phyloP scores from a whole-genome alignment of 306 rosid genomes.

The Macrotyloma uniflorum region DNA sequence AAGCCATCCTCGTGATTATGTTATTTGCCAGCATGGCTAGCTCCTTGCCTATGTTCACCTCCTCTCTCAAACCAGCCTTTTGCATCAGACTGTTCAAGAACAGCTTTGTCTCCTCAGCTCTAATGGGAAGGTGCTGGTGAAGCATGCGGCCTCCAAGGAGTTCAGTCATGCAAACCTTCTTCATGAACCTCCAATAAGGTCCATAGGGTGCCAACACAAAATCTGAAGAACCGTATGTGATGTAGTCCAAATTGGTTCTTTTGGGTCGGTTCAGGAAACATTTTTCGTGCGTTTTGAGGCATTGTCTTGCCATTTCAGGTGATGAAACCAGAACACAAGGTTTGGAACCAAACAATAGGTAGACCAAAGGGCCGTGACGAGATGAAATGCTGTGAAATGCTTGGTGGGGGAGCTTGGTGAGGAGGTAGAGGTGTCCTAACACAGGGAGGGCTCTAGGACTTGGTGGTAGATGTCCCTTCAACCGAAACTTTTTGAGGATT shows the following conservation, averaged over 20 bases:
- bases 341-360: slow-evolving; percentile 55
- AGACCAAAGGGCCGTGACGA: slow-evolving; percentile 57
- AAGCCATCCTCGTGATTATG: slow-evolving; percentile 52
- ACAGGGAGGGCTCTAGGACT: slow-evolving; percentile 42
- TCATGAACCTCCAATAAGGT: slow-evolving; percentile 72
- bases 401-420: slow-evolving; percentile 51
- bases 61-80: slow-evolving; percentile 27
- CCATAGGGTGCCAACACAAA: slow-evolving; percentile 61
- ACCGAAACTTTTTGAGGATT: not conserved
- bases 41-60: slow-evolving; percentile 49
- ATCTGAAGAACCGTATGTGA: slow-evolving; percentile 57
- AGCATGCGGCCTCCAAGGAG: slow-evolving; percentile 55
- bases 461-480: slow-evolving; percentile 35
- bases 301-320: slow-evolving; percentile 52
- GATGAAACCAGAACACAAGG: slow-evolving; percentile 62
- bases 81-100: slow-evolving; percentile 30
- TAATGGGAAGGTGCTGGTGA: slow-evolving; percentile 42
- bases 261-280: slow-evolving; percentile 55
- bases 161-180: slow-evolving; percentile 54
- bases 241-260: slow-evolving; percentile 47
- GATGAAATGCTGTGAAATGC: slow-evolving; percentile 51
- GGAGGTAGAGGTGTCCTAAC: slow-evolving; percentile 48
- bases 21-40: slow-evolving; percentile 43
- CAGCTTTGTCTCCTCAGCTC: slow-evolving; percentile 45
- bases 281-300: slow-evolving; percentile 55